Evolutionary conservation across 2,329 filamentous ascomycete species (phyloP).

Genomic region (Neopestalotiopsis rosae): DNA sequence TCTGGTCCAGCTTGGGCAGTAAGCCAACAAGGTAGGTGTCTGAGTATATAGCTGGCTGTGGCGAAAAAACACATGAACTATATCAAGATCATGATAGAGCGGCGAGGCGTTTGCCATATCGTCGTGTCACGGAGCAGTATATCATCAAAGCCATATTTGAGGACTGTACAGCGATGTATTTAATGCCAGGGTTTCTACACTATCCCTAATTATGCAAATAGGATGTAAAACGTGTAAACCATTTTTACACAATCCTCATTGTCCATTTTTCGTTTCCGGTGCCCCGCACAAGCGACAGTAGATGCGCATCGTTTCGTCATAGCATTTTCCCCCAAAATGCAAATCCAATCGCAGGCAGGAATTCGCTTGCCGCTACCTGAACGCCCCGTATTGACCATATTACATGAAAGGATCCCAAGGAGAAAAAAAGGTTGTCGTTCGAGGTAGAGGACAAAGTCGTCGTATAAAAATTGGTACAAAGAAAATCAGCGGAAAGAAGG

Average conservation of each 20-base stretch:
- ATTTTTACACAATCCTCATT: conserved; percentile 1
- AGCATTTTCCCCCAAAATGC: conserved; percentile 7
- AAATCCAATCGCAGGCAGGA: conserved; percentile 5
- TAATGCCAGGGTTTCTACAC: conserved; percentile 4
- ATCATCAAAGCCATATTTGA: not conserved
- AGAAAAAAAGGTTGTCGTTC: conserved; percentile 1
- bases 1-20: not conserved
- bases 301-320: conserved; percentile 8
- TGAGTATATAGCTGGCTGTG: not conserved
- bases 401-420: conserved; percentile 2
- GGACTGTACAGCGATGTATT: conserved; percentile 4
- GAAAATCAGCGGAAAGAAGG: conserved; percentile 19
- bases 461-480: conserved; percentile 17
- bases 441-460: not conserved
- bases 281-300: conserved; percentile 2
- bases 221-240: not conserved
- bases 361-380: conserved; percentile 10
- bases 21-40: not conserved
- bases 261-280: conserved; percentile 6
- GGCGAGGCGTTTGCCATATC: no score
- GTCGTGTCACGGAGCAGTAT: not conserved
- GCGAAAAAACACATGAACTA: no score
- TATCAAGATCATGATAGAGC: no score
- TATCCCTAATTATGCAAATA: conserved; percentile 8
- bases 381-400: conserved; percentile 12